Percentiles rank a stretch among this genome's conserved stretches.
These are phyloP conservation scores for Fusarium coicis DNA, from an alignment of 2,329 filamentous ascomycete species.

Conservation along the genomic window DNA sequence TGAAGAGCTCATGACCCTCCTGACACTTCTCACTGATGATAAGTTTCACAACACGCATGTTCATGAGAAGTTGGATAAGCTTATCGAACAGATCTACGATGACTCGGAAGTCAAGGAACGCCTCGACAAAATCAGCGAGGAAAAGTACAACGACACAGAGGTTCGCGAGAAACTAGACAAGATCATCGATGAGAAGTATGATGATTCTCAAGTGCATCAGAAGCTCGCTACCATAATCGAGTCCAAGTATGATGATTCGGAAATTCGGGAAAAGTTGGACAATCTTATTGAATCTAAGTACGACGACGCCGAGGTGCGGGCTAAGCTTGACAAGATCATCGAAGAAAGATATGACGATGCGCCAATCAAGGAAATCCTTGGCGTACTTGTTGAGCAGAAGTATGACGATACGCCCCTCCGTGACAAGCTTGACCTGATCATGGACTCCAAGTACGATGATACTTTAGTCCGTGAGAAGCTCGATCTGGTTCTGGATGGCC, in stretches of 20 bases:
- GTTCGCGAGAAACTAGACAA: constrained; percentile 21
- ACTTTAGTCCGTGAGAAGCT: constrained; percentile 47
- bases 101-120: constrained; percentile 46
- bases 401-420: constrained; percentile 48
- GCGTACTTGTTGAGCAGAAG: constrained; percentile 37
- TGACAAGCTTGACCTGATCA: constrained; percentile 55
- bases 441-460: constrained; percentile 48
- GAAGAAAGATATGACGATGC: constrained; percentile 47
- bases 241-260: constrained; percentile 44
- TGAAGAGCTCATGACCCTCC: constrained; percentile 66
- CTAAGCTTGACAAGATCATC: constrained; percentile 42
- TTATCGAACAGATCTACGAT: constrained; percentile 42
- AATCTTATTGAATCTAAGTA: constrained; percentile 64
- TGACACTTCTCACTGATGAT: constrained; percentile 56
- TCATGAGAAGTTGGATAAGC: constrained; percentile 45
- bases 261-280: constrained; percentile 46
- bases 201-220: constrained; percentile 58
- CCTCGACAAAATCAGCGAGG: constrained; percentile 33
- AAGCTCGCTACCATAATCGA: constrained; percentile 61
- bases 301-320: constrained; percentile 55
- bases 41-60: constrained; percentile 57
- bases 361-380: constrained; percentile 42
- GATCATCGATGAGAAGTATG: constrained; percentile 62
- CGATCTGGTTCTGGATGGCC: constrained; percentile 39
- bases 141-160: constrained; percentile 18